Evolutionary conservation across 768 basidiomycete species (phyloP).

Genomic region (Mrakia hoshinonis): DNA sequence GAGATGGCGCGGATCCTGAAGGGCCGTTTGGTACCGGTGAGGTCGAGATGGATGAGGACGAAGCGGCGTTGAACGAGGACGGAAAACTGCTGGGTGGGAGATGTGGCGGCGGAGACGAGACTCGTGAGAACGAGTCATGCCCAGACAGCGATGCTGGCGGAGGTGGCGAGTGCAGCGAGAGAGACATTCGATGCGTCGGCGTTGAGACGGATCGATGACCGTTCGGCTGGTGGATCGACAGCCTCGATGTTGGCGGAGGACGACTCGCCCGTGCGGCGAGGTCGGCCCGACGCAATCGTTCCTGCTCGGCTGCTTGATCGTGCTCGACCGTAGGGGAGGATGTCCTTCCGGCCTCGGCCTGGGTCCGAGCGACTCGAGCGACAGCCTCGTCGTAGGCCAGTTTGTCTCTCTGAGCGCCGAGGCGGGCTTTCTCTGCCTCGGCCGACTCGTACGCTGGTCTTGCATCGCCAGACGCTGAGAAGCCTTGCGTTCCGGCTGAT

Average conservation of each 20-base stretch:
- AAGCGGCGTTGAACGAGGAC: neutral
- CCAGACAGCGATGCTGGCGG: slow-evolving; percentile 3
- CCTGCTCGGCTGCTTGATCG: neutral
- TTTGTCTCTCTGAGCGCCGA: slow-evolving; percentile 5
- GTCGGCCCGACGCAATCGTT: neutral
- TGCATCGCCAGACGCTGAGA: no score
- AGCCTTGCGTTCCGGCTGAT: neutral
- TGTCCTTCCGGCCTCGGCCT: neutral
- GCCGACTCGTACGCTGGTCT: neutral
- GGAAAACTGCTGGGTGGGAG: neutral
- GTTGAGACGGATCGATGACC: neutral
- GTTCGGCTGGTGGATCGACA: neutral
- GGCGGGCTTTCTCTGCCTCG: neutral
- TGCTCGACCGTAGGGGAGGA: neutral
- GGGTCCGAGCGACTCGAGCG: slow-evolving; percentile 3
- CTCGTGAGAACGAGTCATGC: neutral
- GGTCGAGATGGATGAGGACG: neutral
- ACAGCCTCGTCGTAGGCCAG: neutral
- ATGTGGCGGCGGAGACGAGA: neutral
- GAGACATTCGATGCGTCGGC: neutral
- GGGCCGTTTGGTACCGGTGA: neutral
- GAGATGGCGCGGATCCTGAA: neutral
- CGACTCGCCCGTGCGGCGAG: neutral
- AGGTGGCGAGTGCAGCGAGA: slow-evolving; percentile 4
- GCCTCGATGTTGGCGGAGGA: neutral